Evolutionary conservation across 176 grass and related monocot species (phyloP), one percentile per base, ranked within the genome.

Genomic region (Tillandsia fasciculata): DNA sequence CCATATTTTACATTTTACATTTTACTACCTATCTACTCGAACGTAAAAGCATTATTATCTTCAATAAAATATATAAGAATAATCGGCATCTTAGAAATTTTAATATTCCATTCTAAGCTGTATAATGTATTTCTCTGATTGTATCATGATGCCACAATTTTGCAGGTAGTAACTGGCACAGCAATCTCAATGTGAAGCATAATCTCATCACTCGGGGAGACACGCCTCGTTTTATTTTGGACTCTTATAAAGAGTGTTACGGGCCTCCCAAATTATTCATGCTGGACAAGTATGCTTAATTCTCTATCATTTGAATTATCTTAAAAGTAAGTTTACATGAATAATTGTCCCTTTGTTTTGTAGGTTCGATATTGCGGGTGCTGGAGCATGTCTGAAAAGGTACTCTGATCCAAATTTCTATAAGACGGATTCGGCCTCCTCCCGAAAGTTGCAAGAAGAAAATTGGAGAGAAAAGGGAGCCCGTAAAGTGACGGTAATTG

Each of bases 331-430:
- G 20, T 71, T 26, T 66, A 51, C 15, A 64, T 18, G 49, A 15
- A 29, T 18, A 56, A 33, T 67, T 53, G 27, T 65, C 65, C 63
- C 15, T 64, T 84, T 59, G 11, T 73, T 17, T 52, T 69, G 15
- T 79, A 99, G 94, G 80, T 99, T 90, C 76, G 94, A 99, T 71
- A 81, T 83, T 5, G 77, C 82, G 2, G 94, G 94, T 3, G 75
- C 74, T 63, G 90, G 94, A 81, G 80, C 87, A 12, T 99, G 94
- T 66, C 76, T 99, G 77, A 99, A 93, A 83, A 88, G 94, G 84
- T 92, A 93, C 69, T 77, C 87, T 1, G 82, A 99, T 72, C 87
- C 87, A 1, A 87, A 87, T 12, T 78, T 82, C 74, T 99, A 79
- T 58, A 99, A 64, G 70, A 74, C 74, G 10, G 71, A 83, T 63